These are phyloP conservation scores for Oenanthe javanica DNA, from an alignment of 140 eudicot genomes.

Conservation along the genomic window DNA sequence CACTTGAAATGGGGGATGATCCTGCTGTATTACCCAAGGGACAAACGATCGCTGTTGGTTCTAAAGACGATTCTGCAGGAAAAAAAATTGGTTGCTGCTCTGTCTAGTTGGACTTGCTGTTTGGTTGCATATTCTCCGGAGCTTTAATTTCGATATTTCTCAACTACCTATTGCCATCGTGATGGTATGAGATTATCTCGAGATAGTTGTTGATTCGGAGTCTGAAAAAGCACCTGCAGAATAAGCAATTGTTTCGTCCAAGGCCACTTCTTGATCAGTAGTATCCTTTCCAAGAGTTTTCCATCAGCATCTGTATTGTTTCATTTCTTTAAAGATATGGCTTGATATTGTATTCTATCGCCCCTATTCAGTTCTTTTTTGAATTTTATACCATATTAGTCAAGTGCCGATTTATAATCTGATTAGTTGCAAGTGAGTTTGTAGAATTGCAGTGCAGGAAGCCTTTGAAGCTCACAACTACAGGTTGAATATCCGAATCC, in stretches of 20 bases:
- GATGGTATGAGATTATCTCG: background rate
- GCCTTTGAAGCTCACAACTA: background rate
- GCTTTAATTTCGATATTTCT: background rate
- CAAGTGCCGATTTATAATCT: too few species aligned
- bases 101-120: constrained; percentile 6
- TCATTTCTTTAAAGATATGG: background rate
- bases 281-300: background rate
- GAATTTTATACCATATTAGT: background rate
- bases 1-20: constrained; percentile 50
- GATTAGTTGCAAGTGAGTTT: too few species aligned
- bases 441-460: background rate
- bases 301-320: background rate
- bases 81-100: constrained; percentile 60
- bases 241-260: background rate
- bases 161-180: background rate
- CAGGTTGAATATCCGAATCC: background rate
- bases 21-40: constrained; percentile 48
- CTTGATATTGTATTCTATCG: background rate
- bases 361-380: background rate
- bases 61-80: constrained; percentile 53
- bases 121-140: background rate
- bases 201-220: background rate
- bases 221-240: background rate
- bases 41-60: constrained; percentile 49
- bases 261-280: background rate